Percentiles rank a stretch among this genome's conserved stretches.
These are phyloP conservation scores for Gamarada debralockiae DNA, from an alignment of 495 filamentous ascomycete genomes.

Conservation along the genomic window DNA sequence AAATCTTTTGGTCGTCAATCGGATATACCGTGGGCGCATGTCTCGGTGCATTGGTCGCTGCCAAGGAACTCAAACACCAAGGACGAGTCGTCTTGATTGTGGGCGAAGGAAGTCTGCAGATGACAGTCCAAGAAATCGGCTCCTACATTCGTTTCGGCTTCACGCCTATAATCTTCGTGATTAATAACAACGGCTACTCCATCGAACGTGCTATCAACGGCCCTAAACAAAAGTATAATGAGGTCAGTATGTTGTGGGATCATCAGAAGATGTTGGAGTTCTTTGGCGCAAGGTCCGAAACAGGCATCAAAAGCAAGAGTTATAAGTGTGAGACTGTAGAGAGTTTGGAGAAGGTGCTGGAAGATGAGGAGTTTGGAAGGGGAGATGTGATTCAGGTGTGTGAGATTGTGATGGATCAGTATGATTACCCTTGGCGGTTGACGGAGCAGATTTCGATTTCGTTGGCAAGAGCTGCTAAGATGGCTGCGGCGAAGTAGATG, in stretches of 20 bases:
- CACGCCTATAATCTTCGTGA: conserved; percentile 32
- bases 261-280: conserved; percentile 35
- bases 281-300: conserved; percentile 25
- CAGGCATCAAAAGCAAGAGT: conserved; percentile 13
- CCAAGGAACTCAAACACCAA: conserved; percentile 21
- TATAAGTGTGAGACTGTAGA: conserved; percentile 33
- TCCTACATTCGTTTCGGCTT: conserved; percentile 3
- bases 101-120: conserved; percentile 38
- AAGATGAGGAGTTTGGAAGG: conserved; percentile 31
- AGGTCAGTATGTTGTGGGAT: conserved; percentile 40
- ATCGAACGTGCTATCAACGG: conserved; percentile 50
- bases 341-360: conserved; percentile 34
- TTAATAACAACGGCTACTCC: conserved; percentile 49
- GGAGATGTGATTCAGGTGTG: conserved; percentile 21
- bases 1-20: conserved; percentile 37
- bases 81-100: conserved; percentile 34
- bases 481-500: no score
- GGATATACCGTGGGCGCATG: conserved; percentile 36
- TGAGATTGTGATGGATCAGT: conserved; percentile 13
- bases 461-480: not conserved
- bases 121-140: conserved; percentile 33
- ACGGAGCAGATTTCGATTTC: not conserved
- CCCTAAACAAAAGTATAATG: conserved; percentile 42
- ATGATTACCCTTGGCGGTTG: conserved; percentile 13
- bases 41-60: conserved; percentile 34